Evolutionary conservation across 208 protist genomes (phyloP), one percentile per base, ranked within the genome.

Genomic region (Trypanosoma conorhini): DNA sequence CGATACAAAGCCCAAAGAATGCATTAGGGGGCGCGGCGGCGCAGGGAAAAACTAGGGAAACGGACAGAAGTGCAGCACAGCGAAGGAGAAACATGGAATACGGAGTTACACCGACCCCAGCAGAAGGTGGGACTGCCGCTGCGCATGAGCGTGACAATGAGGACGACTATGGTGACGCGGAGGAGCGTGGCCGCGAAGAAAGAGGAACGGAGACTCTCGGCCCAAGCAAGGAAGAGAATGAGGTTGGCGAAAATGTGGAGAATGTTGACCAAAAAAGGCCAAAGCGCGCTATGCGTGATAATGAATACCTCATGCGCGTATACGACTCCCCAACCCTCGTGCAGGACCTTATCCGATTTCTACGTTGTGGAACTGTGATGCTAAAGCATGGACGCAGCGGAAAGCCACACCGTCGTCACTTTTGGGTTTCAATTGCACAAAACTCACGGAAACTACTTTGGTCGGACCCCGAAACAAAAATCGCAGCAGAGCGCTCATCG

Each of bases 311-410:
- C 13, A 93, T 94, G 80, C 80, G 79, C 52, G 81, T 96, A 7
- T 97, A 97, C 82, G 94, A 97, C 82, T 91, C 87, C 28, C 76
- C 91, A 8, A 87, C 77, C 0, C 82, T 98, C 4, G 82, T 97
- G 22, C 75, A 92, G 40, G 86, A 97, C 58, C 69, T 98, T 12
- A 77, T 97, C 33, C 70, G 80, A 28, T 98, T 94, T 55, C 67
- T 98, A 40, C 81, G 91, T 28, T 72, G 77, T 59, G 95, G 95
- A 22, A 87, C 82, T 26, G 66, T 91, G 21, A 91, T 97, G 87
- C n/a, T 97, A 31, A 98, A 98, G 74, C 92, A 97, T 76, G 92
- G 95, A 66, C 87, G 95, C 26, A 78, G 56, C 33, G 92, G 95
- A 68, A 95, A 95, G 64, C 95, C 95, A 35, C 95, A 98, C 64